Conservation (phyloP, 257 asterid species). For the Gentiana straminea region DNA sequence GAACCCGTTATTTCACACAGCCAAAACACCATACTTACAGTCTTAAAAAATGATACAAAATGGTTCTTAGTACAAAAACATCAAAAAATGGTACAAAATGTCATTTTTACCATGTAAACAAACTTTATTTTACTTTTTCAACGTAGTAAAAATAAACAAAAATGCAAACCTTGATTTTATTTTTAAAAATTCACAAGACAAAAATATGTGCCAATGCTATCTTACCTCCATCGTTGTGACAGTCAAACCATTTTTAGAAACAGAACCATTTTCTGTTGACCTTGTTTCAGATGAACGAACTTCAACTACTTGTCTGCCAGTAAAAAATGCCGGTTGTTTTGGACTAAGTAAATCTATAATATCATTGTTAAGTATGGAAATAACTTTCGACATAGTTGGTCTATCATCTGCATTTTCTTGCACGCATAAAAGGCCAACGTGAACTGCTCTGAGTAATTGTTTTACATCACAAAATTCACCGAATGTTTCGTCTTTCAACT, state of each 20-base stretch:
- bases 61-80: too few relatives aligned
- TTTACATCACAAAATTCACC: slow-evolving; percentile 18
- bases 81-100: too few relatives aligned
- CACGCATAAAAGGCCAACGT: slow-evolving; percentile 43
- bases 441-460: slow-evolving; percentile 31
- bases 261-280: slow-evolving; percentile 4
- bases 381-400: slow-evolving; percentile 37
- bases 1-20: too few relatives aligned
- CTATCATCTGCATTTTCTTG: slow-evolving; percentile 37
- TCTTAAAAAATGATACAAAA: too few relatives aligned
- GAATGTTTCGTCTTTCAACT: slow-evolving; percentile 34
- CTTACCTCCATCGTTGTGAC: slow-evolving; percentile 10
- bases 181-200: too few relatives aligned
- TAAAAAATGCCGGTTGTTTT: slow-evolving; percentile 32
- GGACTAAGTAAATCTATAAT: slow-evolving; percentile 22
- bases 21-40: too few relatives aligned
- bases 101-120: too few relatives aligned
- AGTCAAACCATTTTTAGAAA: slow-evolving; percentile 8
- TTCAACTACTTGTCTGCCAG: slow-evolving; percentile 16
- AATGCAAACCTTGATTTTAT: too few relatives aligned
- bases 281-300: slow-evolving; percentile 4
- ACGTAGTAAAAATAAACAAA: too few relatives aligned
- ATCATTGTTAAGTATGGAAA: slow-evolving; percentile 36
- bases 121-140: too few relatives aligned
- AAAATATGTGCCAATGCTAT: slow-evolving; percentile 1